These are phyloP conservation scores for Aspergillus nanangensis DNA, from an alignment of 495 filamentous ascomycete genomes.

Conservation along the genomic window DNA sequence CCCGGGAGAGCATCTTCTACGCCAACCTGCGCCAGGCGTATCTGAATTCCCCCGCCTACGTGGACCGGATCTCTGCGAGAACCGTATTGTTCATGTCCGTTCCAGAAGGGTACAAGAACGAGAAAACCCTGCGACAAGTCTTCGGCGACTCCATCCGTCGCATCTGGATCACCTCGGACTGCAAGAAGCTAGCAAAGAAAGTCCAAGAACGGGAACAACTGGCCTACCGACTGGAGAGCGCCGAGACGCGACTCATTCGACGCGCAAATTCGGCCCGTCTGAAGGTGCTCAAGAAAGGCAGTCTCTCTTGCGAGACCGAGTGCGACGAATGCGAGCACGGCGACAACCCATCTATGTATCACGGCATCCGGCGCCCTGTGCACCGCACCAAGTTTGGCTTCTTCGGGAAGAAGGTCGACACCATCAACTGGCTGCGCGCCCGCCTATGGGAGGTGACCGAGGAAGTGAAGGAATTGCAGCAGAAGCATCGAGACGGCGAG, in stretches of 20 bases:
- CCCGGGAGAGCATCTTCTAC: conserved; percentile 64
- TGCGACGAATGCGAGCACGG: conserved; percentile 37
- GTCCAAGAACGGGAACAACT: conserved; percentile 56
- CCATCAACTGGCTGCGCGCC: conserved; percentile 77
- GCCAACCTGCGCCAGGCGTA: conserved; percentile 68
- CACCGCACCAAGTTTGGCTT: conserved; percentile 49
- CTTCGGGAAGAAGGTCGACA: conserved; percentile 71
- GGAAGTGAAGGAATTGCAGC: conserved; percentile 61
- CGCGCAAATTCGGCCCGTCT: conserved; percentile 51
- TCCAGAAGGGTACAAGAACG: conserved; percentile 53
- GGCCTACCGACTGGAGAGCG: conserved; percentile 57
- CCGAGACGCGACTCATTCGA: conserved; percentile 62
- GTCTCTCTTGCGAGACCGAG: conserved; percentile 18
- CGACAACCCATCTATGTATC: conserved; percentile 39
- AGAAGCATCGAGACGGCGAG: conserved; percentile 41
- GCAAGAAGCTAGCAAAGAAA: conserved; percentile 49
- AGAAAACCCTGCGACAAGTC: conserved; percentile 51
- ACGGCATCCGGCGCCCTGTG: conserved; percentile 48
- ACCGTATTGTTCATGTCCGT: conserved; percentile 69
- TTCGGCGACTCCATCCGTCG: conserved; percentile 57
- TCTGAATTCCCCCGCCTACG: conserved; percentile 62
- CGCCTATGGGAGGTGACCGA: conserved; percentile 68
- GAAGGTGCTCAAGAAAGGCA: conserved; percentile 34
- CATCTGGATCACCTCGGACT: conserved; percentile 59
- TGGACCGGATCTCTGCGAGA: conserved; percentile 59